Conservation (phyloP, 495 filamentous ascomycete species). For the Cenococcum geophilum region DNA sequence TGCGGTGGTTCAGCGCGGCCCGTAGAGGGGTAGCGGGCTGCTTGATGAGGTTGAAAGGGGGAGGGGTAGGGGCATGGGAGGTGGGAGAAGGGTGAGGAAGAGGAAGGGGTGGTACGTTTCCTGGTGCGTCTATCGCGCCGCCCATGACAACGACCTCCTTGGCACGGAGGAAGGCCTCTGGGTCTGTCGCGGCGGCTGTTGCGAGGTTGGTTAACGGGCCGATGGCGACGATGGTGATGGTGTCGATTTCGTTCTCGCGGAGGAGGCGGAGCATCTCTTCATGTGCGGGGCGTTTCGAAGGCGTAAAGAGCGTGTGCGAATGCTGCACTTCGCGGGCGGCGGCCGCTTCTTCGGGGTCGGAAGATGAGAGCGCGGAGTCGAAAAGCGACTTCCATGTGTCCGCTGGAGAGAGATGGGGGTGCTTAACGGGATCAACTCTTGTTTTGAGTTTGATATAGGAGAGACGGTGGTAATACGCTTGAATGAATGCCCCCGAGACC, state of each 20-base stretch:
- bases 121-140: conserved; percentile 68
- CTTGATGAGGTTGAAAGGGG: conserved; percentile 34
- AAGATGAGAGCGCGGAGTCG: conserved; percentile 44
- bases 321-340: conserved; percentile 31
- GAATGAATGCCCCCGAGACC: conserved; percentile 87
- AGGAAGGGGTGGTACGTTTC: conserved; percentile 53
- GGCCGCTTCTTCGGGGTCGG: conserved; percentile 32
- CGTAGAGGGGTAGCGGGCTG: conserved; percentile 31
- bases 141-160: conserved; percentile 98
- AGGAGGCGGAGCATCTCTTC: conserved; percentile 80
- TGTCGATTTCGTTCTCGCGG: conserved; percentile 68
- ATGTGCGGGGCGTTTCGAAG: conserved; percentile 65
- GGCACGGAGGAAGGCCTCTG: conserved; percentile 76
- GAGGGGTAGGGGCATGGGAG: conserved; percentile 10
- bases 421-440: conserved; percentile 43
- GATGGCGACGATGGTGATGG: conserved; percentile 81
- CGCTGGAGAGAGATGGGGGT: conserved; percentile 76
- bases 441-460: conserved; percentile 1
- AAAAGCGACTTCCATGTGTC: conserved; percentile 86
- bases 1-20: conserved; percentile 32
- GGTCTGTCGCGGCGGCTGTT: conserved; percentile 74
- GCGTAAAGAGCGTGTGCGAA: conserved; percentile 52
- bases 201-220: conserved; percentile 91
- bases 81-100: not conserved
- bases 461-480: conserved; percentile 48